Percentiles rank a stretch among this genome's conserved stretches.
These are phyloP conservation scores for Torulaspora globosa DNA, from an alignment of 1,139 yeast species.

Conservation along the genomic window DNA sequence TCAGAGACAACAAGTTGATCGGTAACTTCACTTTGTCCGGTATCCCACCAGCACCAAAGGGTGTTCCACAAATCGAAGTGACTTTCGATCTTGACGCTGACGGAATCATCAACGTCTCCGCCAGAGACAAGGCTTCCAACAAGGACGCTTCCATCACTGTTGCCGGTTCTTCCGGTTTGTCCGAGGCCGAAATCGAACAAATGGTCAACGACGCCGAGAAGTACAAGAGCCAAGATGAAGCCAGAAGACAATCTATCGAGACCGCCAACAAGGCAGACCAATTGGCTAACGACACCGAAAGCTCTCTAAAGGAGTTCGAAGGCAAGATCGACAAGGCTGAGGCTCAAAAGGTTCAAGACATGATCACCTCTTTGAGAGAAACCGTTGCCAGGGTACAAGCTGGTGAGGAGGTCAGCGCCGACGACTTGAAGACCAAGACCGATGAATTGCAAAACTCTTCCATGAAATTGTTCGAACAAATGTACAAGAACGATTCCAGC, in stretches of 20 bases:
- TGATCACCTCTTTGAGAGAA: constrained; percentile 79
- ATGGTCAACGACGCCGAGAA: constrained; percentile 98
- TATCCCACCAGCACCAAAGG: constrained; percentile 99
- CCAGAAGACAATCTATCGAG: constrained; percentile 91
- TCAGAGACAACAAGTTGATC: constrained; percentile 96
- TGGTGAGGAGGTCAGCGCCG: constrained; percentile 76
- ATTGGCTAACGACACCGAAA: constrained; percentile 93
- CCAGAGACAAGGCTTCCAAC: constrained; percentile 97
- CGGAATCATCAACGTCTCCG: constrained; percentile 98
- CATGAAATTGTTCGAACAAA: constrained; percentile 89
- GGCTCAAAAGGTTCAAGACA: constrained; percentile 64
- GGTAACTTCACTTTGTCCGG: constrained; percentile 97
- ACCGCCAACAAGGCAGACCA: constrained; percentile 96
- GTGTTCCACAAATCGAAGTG: constrained; percentile 99
- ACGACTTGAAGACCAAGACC: constrained; percentile 85
- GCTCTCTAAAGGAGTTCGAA: constrained; percentile 89
- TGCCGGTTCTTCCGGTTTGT: constrained; percentile 96
- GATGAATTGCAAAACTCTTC: constrained; percentile 92
- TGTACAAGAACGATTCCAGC: constrained; percentile 68
- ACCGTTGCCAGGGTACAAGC: constrained; percentile 89
- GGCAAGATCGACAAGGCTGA: constrained; percentile 89
- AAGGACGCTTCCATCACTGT: constrained; percentile 98
- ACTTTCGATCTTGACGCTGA: constrained; percentile 97
- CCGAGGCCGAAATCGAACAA: constrained; percentile 94
- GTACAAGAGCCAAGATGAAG: constrained; percentile 94